phyloP scores from a whole-genome alignment of 2,329 filamentous ascomycete genomes.

The Trichoderma sp. region DNA sequence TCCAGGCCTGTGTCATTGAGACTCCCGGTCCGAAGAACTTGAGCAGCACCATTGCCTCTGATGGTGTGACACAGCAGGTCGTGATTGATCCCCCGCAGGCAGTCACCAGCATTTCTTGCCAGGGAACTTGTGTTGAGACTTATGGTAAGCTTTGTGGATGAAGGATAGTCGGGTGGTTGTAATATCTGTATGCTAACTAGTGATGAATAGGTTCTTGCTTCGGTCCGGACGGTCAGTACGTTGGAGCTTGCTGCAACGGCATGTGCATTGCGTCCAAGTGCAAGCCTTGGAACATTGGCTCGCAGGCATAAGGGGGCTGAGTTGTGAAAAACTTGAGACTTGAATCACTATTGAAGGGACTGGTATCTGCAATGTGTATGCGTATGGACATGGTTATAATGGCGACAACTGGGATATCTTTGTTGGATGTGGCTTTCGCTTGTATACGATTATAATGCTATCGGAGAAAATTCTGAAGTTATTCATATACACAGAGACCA shows the following conservation, averaged over 20 bases:
- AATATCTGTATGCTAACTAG: neutral
- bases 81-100: slow-evolving; percentile 45
- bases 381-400: neutral
- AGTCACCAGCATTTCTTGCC: slow-evolving; percentile 43
- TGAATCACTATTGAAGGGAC: neutral
- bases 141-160: slow-evolving; percentile 31
- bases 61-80: slow-evolving; percentile 39
- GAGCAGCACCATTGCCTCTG: slow-evolving; percentile 25
- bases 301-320: neutral
- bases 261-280: slow-evolving; percentile 44
- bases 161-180: neutral
- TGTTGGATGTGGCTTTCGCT: neutral
- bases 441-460: neutral
- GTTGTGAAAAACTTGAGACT: neutral
- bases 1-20: slow-evolving; percentile 43
- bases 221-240: slow-evolving; percentile 33
- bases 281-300: slow-evolving; percentile 35
- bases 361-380: neutral
- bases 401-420: neutral
- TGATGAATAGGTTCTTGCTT: slow-evolving; percentile 34
- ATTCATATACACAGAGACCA: neutral
- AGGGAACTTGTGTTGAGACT: slow-evolving; percentile 42
- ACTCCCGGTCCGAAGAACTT: slow-evolving; percentile 35
- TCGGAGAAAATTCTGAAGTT: neutral
- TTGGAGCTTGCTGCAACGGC: slow-evolving; percentile 44